Base-by-base conservation (phyloP, 176 grass and related monocot genomes). In the Oryza nivara region DNA sequence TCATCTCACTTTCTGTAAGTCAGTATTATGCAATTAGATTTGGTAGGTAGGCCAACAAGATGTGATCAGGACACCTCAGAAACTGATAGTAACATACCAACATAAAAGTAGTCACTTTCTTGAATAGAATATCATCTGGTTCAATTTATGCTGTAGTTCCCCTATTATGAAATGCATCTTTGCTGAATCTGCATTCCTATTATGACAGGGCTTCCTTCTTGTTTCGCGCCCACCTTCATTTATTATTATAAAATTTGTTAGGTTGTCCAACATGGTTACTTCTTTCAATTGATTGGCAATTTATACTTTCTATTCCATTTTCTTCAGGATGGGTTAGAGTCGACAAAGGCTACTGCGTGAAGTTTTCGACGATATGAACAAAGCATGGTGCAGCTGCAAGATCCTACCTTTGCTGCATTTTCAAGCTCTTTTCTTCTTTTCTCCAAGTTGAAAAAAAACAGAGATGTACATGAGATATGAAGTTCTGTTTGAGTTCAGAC, bases 401-500 rank as follows among this genome's bases (percentile, higher is more conserved):
- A 65, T 25, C 83, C 43, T 41, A 20, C 38, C 41, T 36, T 38
- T 20, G 51, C 26, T 25, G 3, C 65, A 71, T 87, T 87, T 79
- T 51, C 43, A 0, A 70, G 64, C 44, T 44, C 78, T 17, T 45
- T 87, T 65, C 43, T 28, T 83, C 44, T 84, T 87, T 85, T 61
- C 45, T 72, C 83, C 67, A 26, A 65, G 13, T 82, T 70, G 70
- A 16, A 52, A 52, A 48, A 70, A 70, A 79, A 32, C 51, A 66
- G 89, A 87, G 48, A 75, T 84, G 49, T 79, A 80, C 82, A 87
- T 73, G 16, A 75, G 34, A 52, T 87, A 32, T 80, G 89, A 51
- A 66, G 49, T 70, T 86, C 43, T 79, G 66, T 44, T 79, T 86
- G 72, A 54, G 34, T 89, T 71, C 22, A 44, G 77, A 82, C 32